Evolutionary conservation across 2,329 filamentous ascomycete genomes (phyloP).

Genomic region (Diaporthe caulivora): DNA sequence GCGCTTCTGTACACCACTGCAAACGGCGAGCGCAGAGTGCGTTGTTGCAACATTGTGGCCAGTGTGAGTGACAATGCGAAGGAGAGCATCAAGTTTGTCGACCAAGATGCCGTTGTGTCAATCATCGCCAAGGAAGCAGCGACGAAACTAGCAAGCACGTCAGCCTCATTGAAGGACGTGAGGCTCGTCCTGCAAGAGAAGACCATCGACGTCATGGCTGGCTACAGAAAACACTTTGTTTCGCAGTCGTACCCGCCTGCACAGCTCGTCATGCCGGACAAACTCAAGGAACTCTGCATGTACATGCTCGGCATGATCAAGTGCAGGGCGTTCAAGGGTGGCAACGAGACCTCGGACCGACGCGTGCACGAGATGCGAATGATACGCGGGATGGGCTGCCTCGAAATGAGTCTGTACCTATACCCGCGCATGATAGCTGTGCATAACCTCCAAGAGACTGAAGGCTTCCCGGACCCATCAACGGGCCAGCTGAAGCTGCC

Average conservation of each 20-base stretch:
- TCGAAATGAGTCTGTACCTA: conserved; percentile 90
- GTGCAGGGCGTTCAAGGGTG: conserved; percentile 92
- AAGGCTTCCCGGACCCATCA: conserved; percentile 90
- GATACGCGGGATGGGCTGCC: conserved; percentile 87
- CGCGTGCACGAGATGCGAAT: conserved; percentile 92
- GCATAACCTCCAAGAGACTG: conserved; percentile 87
- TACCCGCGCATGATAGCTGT: conserved; percentile 94
- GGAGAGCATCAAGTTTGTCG: conserved; percentile 91
- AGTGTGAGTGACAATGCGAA: conserved; percentile 88
- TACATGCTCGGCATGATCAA: conserved; percentile 93
- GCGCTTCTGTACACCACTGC: conserved; percentile 95
- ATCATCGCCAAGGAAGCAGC: conserved; percentile 95
- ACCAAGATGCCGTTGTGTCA: conserved; percentile 92
- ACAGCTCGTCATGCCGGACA: conserved; percentile 94
- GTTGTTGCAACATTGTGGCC: conserved; percentile 94
- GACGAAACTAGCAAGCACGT: conserved; percentile 80
- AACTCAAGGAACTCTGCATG: conserved; percentile 97
- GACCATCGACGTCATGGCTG: conserved; percentile 90
- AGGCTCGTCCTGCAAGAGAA: conserved; percentile 87
- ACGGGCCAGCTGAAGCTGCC: conserved; percentile 91
- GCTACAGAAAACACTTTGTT: conserved; percentile 93
- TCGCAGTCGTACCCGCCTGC: conserved; percentile 85
- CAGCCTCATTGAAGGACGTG: conserved; percentile 84
- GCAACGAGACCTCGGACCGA: conserved; percentile 89
- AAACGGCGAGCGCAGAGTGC: conserved; percentile 86